phyloP scores from a whole-genome alignment of 2,329 filamentous ascomycete genomes.

The Sporothrix dimorphospora region DNA sequence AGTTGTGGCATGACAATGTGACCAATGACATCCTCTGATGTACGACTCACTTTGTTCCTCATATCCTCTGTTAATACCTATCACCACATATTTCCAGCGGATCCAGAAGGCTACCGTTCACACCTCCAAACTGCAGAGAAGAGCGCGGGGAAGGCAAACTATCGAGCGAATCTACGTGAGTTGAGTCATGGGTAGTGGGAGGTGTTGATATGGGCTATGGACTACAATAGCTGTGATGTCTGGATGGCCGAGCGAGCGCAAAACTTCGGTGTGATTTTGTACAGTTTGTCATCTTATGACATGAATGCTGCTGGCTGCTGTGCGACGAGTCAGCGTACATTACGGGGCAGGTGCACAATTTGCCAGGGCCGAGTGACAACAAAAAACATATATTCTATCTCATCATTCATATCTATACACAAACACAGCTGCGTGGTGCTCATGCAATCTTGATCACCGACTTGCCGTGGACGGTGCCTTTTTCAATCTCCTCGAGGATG shows the following conservation, averaged over 20 bases:
- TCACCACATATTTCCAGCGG: no score
- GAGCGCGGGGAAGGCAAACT: no score
- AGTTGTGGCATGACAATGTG: no score
- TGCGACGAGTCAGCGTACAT: background rate
- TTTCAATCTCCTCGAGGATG: slow-evolving; percentile 22
- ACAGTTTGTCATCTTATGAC: background rate
- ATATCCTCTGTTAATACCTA: no score
- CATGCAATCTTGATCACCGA: slow-evolving; percentile 18
- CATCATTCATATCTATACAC: slow-evolving; percentile 15
- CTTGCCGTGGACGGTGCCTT: slow-evolving; percentile 19
- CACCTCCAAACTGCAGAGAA: no score
- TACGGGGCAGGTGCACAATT: background rate
- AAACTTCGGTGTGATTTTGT: background rate
- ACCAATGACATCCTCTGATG: no score
- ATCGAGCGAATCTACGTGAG: no score
- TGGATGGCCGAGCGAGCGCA: background rate
- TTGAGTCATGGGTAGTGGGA: background rate
- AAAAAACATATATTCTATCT: slow-evolving; percentile 1
- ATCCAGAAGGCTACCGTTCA: no score
- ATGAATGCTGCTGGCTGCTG: background rate
- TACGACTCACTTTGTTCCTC: no score
- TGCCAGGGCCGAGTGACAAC: no score
- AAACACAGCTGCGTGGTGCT: background rate
- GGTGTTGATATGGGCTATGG: background rate
- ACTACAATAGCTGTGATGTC: background rate